phyloP scores from a whole-genome alignment of 1,284 basidiomycete species.

The Boletellus deceptivus region DNA sequence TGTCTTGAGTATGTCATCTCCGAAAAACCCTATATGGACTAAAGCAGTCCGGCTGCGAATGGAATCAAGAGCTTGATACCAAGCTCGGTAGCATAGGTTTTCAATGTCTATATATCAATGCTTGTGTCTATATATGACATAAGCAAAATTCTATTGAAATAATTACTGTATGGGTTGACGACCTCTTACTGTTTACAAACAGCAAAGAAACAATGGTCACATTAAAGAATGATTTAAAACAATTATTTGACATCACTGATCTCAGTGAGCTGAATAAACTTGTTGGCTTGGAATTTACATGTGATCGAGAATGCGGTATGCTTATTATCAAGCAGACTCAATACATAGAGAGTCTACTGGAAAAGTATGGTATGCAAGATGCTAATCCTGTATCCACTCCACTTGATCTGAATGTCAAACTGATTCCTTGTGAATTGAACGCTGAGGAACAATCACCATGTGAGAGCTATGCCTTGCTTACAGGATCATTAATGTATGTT shows the following conservation, averaged over 20 bases:
- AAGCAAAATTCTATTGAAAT: not conserved
- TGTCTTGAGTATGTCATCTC: constrained; percentile 12
- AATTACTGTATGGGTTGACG: constrained; percentile 9
- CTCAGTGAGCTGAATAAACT: constrained; percentile 2
- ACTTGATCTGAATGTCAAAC: not conserved
- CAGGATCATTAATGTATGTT: not conserved
- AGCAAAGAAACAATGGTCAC: not conserved
- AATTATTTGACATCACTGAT: not conserved
- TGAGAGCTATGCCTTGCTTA: not conserved
- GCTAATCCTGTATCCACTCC: not conserved
- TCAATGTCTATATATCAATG: not conserved
- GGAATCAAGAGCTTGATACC: constrained; percentile 18
- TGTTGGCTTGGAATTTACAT: not conserved
- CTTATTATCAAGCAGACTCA: not conserved
- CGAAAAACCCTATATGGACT: constrained; percentile 28
- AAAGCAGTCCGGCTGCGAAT: constrained; percentile 26
- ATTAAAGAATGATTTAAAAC: not conserved
- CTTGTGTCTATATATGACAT: constrained; percentile 4
- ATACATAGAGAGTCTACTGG: constrained; percentile 1
- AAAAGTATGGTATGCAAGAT: not conserved
- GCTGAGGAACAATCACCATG: too few relatives aligned
- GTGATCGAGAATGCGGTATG: not conserved
- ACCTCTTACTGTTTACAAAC: constrained; percentile 5
- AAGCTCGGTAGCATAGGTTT: not conserved
- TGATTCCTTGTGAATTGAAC: not conserved